phyloP scores from a whole-genome alignment of 2,329 filamentous ascomycete species.

The Rhynchosporium graminicola region DNA sequence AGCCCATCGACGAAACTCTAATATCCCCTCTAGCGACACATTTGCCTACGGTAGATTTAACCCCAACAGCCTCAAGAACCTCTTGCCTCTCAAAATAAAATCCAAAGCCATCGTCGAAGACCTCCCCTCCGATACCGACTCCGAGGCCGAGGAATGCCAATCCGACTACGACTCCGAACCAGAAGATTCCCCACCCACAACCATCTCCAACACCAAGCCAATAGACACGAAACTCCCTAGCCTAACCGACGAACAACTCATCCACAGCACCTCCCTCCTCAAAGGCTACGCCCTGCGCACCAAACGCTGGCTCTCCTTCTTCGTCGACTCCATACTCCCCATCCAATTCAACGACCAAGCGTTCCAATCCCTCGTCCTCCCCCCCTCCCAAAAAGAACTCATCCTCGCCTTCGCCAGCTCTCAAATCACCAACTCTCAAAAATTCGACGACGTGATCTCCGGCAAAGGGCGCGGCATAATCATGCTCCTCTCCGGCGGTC shows the following conservation, averaged over 20 bases:
- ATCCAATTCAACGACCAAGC: conserved; percentile 52
- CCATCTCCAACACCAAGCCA: conserved; percentile 11
- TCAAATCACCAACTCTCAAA: conserved; percentile 45
- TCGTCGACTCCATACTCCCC: conserved; percentile 47
- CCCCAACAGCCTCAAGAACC: conserved; percentile 29
- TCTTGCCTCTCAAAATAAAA: conserved; percentile 25
- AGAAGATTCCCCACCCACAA: not conserved
- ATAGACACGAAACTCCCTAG: conserved; percentile 32
- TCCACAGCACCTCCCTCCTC: conserved; percentile 46
- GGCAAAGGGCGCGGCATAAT: conserved; percentile 55
- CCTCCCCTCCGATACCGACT: conserved; percentile 5
- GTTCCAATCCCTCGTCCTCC: conserved; percentile 52
- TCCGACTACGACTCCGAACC: conserved; percentile 5
- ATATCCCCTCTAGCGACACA: conserved; percentile 20
- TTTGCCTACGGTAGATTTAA: conserved; percentile 34
- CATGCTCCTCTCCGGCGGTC: conserved; percentile 50
- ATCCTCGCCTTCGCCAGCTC: conserved; percentile 52
- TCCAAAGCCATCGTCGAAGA: conserved; percentile 19
- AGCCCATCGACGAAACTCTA: not conserved
- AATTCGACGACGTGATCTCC: conserved; percentile 54
- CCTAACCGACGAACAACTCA: conserved; percentile 45
- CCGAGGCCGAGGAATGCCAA: not conserved
- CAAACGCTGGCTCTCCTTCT: conserved; percentile 53
- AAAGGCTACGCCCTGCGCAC: conserved; percentile 52
- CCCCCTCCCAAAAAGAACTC: conserved; percentile 52